phyloP scores from a whole-genome alignment of 352 stramenopile species.

The Phytophthora cryptogea region DNA sequence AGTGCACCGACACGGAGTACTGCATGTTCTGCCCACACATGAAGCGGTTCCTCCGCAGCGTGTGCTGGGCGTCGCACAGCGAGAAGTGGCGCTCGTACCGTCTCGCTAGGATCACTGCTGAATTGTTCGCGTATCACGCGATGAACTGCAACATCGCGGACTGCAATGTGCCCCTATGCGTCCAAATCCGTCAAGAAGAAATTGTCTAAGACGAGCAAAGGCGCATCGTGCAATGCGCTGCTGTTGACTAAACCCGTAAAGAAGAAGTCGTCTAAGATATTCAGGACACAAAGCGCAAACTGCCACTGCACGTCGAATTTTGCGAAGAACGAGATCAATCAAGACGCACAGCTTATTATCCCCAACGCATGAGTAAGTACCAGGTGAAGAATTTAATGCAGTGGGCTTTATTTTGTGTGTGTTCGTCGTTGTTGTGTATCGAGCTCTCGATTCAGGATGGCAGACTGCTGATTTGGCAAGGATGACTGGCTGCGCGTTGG shows the following conservation, averaged over 20 bases:
- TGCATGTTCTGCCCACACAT: slow-evolving; percentile 56
- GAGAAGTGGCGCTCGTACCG: slow-evolving; percentile 52
- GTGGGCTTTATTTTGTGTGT: slow-evolving; percentile 1
- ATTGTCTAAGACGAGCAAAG: slow-evolving; percentile 37
- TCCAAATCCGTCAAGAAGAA: slow-evolving; percentile 48
- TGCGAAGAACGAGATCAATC: slow-evolving; percentile 36
- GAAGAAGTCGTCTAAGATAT: too few relatives aligned
- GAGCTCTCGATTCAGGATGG: background rate
- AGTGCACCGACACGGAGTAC: slow-evolving; percentile 46
- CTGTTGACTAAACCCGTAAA: too few relatives aligned
- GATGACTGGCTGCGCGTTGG: slow-evolving; percentile 10
- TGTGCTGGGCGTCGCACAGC: slow-evolving; percentile 71
- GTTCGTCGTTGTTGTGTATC: background rate
- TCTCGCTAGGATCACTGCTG: slow-evolving; percentile 49
- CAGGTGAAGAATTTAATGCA: slow-evolving; percentile 13
- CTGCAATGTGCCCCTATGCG: slow-evolving; percentile 51
- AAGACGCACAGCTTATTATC: slow-evolving; percentile 7
- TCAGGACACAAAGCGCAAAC: too few relatives aligned
- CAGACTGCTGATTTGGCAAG: background rate
- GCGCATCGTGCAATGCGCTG: too few relatives aligned
- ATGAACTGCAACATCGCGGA: slow-evolving; percentile 42
- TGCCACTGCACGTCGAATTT: too few relatives aligned
- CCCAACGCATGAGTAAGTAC: slow-evolving; percentile 16
- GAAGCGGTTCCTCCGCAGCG: slow-evolving; percentile 71
- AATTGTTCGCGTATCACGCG: slow-evolving; percentile 61